Evolutionary conservation across 2,329 filamentous ascomycete species (phyloP).

Genomic region (Aspergillus carbonarius): DNA sequence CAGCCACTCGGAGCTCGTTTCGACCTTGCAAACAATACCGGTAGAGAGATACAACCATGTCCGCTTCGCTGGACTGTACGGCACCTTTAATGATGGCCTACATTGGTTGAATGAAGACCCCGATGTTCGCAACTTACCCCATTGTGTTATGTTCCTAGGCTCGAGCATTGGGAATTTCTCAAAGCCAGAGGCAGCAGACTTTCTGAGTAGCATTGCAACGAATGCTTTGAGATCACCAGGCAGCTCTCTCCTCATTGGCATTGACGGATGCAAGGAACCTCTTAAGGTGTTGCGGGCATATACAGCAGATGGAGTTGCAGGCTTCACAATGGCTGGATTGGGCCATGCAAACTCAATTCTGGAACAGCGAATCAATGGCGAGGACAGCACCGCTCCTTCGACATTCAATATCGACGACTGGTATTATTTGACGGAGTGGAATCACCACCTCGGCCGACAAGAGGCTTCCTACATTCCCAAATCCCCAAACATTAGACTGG

Average conservation of each 20-base stretch:
- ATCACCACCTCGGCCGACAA: constrained; percentile 8
- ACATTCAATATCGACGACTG: constrained; percentile 1
- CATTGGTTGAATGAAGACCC: neutral
- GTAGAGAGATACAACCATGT: neutral
- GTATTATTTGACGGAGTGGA: constrained; percentile 13
- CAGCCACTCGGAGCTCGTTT: neutral
- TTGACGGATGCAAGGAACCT: neutral
- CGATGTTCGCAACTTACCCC: neutral
- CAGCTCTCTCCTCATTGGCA: neutral
- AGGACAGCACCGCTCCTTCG: neutral
- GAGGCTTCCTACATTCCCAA: constrained; percentile 9
- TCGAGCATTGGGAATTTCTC: neutral
- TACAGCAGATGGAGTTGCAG: neutral
- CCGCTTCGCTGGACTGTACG: neutral
- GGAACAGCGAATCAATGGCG: neutral
- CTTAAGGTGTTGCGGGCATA: neutral
- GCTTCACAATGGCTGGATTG: neutral
- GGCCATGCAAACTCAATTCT: neutral
- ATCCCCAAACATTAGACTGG: constrained; percentile 3
- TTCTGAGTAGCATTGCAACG: neutral
- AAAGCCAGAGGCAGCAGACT: neutral
- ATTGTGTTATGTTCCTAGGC: neutral
- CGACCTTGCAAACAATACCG: neutral
- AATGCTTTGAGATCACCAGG: neutral
- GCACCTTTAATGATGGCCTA: neutral